Percentiles rank a stretch among this genome's conserved stretches.
phyloP scores from a whole-genome alignment of 179 eudicot genomes.

The Nepenthes alata region DNA sequence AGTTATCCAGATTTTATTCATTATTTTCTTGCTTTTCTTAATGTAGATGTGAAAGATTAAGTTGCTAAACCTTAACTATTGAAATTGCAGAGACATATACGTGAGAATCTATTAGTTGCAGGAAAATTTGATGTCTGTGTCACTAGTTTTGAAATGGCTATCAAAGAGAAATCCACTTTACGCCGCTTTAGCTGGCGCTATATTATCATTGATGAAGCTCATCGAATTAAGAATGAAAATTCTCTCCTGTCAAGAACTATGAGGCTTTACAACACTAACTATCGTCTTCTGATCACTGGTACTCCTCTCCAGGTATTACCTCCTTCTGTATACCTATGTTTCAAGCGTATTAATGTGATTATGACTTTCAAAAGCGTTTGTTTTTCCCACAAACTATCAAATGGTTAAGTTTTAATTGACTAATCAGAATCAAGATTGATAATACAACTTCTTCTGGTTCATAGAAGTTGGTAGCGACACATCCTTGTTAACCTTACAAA shows the following conservation, averaged over 20 bases:
- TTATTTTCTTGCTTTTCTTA: neutral
- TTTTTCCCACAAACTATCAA: no score
- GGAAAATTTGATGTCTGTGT: constrained; percentile 98
- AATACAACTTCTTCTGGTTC: neutral
- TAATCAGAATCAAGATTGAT: no score
- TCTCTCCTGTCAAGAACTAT: constrained; percentile 91
- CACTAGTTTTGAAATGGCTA: constrained; percentile 98
- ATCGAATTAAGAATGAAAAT: constrained; percentile 93
- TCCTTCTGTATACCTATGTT: neutral
- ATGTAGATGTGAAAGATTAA: neutral
- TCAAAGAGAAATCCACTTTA: constrained; percentile 68
- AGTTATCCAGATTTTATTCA: constrained; percentile 6
- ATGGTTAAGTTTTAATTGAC: no score
- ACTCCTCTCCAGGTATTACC: constrained; percentile 83
- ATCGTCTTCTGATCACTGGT: constrained; percentile 84
- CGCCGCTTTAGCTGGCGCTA: constrained; percentile 98
- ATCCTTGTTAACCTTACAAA: neutral
- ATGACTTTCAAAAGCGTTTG: no score
- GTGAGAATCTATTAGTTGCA: constrained; percentile 75
- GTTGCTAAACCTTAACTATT: neutral
- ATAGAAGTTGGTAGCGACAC: neutral
- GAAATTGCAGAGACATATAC: constrained; percentile 56
- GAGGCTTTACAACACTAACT: constrained; percentile 86
- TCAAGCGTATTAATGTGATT: no score
- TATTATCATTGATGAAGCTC: constrained; percentile 97